Evolutionary conservation across 1,284 basidiomycete genomes (phyloP).

Genomic region (Marasmius tenuissimus): DNA sequence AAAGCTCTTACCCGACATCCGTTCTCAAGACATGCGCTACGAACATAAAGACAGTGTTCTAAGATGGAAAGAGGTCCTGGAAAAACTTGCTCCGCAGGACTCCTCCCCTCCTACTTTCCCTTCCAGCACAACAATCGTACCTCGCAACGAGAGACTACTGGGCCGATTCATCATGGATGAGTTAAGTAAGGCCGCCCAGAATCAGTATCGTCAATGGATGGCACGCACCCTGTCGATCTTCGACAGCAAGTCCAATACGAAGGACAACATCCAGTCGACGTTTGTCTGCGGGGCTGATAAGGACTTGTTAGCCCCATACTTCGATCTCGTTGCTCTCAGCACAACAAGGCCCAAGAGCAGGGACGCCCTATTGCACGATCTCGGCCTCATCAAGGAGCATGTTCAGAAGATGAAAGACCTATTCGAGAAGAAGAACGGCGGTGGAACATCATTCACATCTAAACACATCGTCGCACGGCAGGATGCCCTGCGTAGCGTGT

Average conservation of each 20-base stretch:
- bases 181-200: background rate
- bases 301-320: slow-evolving; percentile 31
- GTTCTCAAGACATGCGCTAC: background rate
- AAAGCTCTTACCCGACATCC: background rate
- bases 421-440: background rate
- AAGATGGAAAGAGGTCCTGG: background rate
- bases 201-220: background rate
- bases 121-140: background rate
- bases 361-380: slow-evolving; percentile 16
- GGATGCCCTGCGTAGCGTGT: slow-evolving; percentile 35
- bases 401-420: slow-evolving; percentile 23
- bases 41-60: background rate
- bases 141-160: background rate
- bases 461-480: slow-evolving; percentile 38
- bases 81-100: background rate
- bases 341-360: background rate
- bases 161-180: background rate
- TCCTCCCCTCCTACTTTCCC: background rate
- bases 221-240: background rate
- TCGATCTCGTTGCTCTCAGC: slow-evolving; percentile 19
- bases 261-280: background rate
- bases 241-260: background rate
- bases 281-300: slow-evolving; percentile 18
- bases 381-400: slow-evolving; percentile 26
- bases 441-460: slow-evolving; percentile 24